A percentile compares a stretch with the other conserved stretches of the same genome.
Evolutionary conservation across 2,329 filamentous ascomycete species (phyloP).

Genomic region (Aureobasidium leucospermi): DNA sequence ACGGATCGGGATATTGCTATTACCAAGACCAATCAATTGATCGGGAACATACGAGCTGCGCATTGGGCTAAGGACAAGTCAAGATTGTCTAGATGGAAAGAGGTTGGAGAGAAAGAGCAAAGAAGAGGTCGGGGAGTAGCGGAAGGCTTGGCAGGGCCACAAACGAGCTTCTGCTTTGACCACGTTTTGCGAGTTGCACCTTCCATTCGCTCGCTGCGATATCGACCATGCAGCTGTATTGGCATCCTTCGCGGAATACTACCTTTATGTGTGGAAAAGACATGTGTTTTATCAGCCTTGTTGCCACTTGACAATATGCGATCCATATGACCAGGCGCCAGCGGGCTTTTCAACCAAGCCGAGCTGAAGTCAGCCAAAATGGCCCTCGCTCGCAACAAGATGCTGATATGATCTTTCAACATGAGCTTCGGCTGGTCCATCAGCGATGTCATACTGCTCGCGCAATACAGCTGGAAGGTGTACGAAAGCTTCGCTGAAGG

Average conservation of each 20-base stretch:
- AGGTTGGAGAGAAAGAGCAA: neutral
- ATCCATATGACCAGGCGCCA: neutral
- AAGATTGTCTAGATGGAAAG: neutral
- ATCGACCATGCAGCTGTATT: neutral
- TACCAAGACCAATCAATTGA: neutral
- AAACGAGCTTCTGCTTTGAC: neutral
- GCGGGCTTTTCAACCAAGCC: neutral
- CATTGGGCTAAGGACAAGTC: neutral
- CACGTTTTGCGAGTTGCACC: neutral
- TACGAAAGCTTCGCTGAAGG: slow-evolving; percentile 2
- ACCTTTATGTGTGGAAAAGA: neutral
- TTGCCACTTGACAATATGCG: neutral
- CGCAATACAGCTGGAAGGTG: neutral
- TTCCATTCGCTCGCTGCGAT: neutral
- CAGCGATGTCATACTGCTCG: neutral
- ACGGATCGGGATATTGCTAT: neutral
- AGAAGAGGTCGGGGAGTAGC: neutral
- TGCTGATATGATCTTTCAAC: neutral
- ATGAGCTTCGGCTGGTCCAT: slow-evolving; percentile 8
- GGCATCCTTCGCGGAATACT: neutral
- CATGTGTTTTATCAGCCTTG: neutral
- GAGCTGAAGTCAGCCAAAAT: slow-evolving; percentile 1
- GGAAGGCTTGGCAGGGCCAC: neutral
- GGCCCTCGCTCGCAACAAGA: neutral
- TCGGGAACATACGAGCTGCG: neutral